Base-by-base conservation (phyloP, 139 green algal genomes). In the Coelastrella sp. region DNA sequence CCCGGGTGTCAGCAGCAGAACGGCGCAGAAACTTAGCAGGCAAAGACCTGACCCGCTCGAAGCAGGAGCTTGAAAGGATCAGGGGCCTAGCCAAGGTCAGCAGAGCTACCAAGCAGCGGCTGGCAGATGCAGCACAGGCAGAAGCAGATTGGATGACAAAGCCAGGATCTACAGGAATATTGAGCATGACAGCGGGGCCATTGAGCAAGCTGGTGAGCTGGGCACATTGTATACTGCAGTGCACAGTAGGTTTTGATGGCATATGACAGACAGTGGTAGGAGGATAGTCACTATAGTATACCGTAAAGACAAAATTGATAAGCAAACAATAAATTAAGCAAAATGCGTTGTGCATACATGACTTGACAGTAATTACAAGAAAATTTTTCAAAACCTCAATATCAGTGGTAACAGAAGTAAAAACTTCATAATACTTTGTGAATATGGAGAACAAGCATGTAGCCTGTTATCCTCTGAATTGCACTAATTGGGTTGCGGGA, bases 91-190 rank as follows among this genome's bases (percentile, higher is more conserved):
- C 71, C 71, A 89, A 71, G n/a, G 71, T n/a, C 84, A 89, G 71
- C 57, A 89, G 82, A 57, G 84, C 10, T 57, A 81, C 71, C 7
- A 89, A 89, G 84, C 84, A 89, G 84, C 84, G 84, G 56, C 71
- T 83, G 68, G 19, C 54, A n/a, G 84, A 80, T n/a, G 84, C 84
- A n/a, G 84, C 84, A 82, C 19, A 57, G 82, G 84, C 84, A 83
- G 84, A 89, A 23, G 84, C 84, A 89, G 71, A 89, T 14, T 89
- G 84, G 84, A 47, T 73, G 84, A 74, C 10, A 4, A 83, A 47
- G 58, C 71, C 84, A 23, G 71, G 71, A 47, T 68, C 73, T 73
- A 71, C 84, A 58, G 84, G 71, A n/a, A 74, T 71, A 4, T 54
- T 80, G 66, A 20, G 19, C 16, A 89, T 89, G 84, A 32, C n/a